phyloP scores from a whole-genome alignment of 2,329 filamentous ascomycete genomes.

The Harringtonia aguacate region DNA sequence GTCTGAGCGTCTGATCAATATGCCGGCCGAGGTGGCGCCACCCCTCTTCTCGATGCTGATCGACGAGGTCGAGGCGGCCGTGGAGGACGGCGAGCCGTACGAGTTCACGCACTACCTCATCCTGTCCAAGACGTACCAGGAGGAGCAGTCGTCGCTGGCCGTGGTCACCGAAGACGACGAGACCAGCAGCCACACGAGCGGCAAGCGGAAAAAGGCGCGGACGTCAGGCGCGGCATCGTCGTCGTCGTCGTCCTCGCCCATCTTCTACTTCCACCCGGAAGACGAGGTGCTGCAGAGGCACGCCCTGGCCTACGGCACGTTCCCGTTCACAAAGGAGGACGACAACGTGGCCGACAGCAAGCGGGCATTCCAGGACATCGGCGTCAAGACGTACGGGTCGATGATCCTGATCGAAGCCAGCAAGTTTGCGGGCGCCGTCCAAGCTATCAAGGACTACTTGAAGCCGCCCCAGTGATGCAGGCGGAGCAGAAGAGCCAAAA shows the following conservation, averaged over 20 bases:
- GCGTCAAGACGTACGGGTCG: slow-evolving; percentile 73
- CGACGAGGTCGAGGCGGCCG: slow-evolving; percentile 80
- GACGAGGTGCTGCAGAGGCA: slow-evolving; percentile 80
- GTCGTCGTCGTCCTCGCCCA: slow-evolving; percentile 32
- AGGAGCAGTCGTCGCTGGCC: slow-evolving; percentile 65
- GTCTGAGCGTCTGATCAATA: slow-evolving; percentile 92
- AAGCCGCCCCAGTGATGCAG: slow-evolving; percentile 31
- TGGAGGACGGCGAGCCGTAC: slow-evolving; percentile 87
- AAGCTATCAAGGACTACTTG: slow-evolving; percentile 66
- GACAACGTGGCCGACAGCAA: slow-evolving; percentile 83
- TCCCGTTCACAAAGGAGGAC: slow-evolving; percentile 70
- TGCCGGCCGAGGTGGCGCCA: slow-evolving; percentile 84
- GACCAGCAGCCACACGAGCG: slow-evolving; percentile 39
- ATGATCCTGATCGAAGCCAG: slow-evolving; percentile 75
- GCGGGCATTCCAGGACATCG: slow-evolving; percentile 87
- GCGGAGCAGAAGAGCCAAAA: too few relatives aligned
- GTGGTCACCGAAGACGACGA: slow-evolving; percentile 33
- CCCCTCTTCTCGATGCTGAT: slow-evolving; percentile 92
- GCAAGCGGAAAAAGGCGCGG: slow-evolving; percentile 47
- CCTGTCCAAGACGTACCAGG: slow-evolving; percentile 82
- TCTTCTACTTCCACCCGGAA: slow-evolving; percentile 91
- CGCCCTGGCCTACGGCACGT: slow-evolving; percentile 58
- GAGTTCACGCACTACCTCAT: slow-evolving; percentile 89
- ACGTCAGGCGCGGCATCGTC: slow-evolving; percentile 18
- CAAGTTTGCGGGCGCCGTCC: slow-evolving; percentile 66